A percentile compares a stretch with the other conserved stretches of the same genome.
These are phyloP conservation scores for Pseudohalonectria lignicola DNA, from an alignment of 2,329 filamentous ascomycete genomes.

Conservation along the genomic window DNA sequence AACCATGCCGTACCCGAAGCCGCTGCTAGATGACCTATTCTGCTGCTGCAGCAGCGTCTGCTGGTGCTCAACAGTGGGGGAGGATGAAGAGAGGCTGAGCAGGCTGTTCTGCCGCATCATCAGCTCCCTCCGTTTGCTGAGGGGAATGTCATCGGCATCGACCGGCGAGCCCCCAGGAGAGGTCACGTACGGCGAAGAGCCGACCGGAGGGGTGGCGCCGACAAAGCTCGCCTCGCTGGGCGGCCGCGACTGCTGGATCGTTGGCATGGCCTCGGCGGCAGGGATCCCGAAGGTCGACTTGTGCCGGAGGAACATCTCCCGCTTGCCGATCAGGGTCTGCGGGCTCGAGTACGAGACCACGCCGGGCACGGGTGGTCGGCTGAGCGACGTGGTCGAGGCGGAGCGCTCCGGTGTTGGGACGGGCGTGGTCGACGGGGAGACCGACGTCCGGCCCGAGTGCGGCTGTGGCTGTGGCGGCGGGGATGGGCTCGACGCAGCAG, in stretches of 20 bases:
- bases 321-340: constrained; percentile 44
- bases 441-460: constrained; percentile 4
- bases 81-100: constrained; percentile 16
- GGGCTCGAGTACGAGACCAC: constrained; percentile 39
- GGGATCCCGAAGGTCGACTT: constrained; percentile 23
- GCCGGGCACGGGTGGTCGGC: constrained; percentile 25
- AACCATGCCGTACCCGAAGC: too few species aligned
- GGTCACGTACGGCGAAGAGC: neutral
- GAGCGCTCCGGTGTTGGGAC: constrained; percentile 10
- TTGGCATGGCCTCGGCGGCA: constrained; percentile 13
- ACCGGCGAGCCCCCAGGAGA: neutral
- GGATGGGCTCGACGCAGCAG: constrained; percentile 25
- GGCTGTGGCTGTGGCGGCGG: too few species aligned
- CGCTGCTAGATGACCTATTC: constrained; percentile 3
- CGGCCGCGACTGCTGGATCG: constrained; percentile 11
- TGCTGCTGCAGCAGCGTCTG: constrained; percentile 7
- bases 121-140: constrained; percentile 55
- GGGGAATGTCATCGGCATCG: constrained; percentile 57
- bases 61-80: too few species aligned
- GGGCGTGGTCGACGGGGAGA: constrained; percentile 10
- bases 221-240: constrained; percentile 31
- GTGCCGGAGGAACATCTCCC: constrained; percentile 41
- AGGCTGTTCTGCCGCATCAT: constrained; percentile 47
- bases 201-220: neutral
- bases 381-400: constrained; percentile 8